phyloP scores from a whole-genome alignment of 345 rosid genomes.

The Atalantia buxifolia region DNA sequence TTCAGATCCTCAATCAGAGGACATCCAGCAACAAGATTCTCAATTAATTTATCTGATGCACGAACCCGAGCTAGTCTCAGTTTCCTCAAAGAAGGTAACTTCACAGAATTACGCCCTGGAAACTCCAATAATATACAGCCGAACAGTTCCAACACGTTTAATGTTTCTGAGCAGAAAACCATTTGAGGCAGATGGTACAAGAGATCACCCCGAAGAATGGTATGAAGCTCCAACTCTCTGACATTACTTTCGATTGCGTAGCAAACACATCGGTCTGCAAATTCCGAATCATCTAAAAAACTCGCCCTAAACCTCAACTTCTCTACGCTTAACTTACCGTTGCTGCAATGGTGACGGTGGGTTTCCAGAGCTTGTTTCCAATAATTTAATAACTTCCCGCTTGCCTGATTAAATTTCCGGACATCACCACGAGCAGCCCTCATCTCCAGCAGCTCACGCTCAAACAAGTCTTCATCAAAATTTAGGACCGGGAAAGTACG shows the following conservation, averaged over 20 bases:
- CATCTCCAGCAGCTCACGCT: neutral
- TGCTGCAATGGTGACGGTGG: neutral
- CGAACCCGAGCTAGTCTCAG: neutral
- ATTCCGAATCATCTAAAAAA: neutral
- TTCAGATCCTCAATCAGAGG: constrained; percentile 1
- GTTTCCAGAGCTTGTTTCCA: neutral
- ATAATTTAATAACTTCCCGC: neutral
- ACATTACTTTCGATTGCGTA: neutral
- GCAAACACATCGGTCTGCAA: neutral
- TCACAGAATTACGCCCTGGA: no score
- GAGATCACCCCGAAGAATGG: neutral
- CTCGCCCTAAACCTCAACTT: neutral
- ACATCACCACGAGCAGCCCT: no score
- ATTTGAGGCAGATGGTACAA: neutral
- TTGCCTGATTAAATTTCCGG: neutral
- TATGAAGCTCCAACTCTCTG: neutral
- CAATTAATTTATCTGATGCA: neutral
- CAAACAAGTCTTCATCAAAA: neutral
- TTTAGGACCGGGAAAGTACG: neutral
- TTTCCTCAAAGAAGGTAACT: neutral
- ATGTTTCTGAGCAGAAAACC: neutral
- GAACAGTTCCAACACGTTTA: neutral
- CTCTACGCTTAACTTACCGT: neutral
- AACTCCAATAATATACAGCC: neutral
- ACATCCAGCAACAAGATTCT: neutral